A percentile compares a stretch with the other conserved stretches of the same genome.
Conservation (phyloP, 331 rosid genomes). For the Acacia pycnantha region DNA sequence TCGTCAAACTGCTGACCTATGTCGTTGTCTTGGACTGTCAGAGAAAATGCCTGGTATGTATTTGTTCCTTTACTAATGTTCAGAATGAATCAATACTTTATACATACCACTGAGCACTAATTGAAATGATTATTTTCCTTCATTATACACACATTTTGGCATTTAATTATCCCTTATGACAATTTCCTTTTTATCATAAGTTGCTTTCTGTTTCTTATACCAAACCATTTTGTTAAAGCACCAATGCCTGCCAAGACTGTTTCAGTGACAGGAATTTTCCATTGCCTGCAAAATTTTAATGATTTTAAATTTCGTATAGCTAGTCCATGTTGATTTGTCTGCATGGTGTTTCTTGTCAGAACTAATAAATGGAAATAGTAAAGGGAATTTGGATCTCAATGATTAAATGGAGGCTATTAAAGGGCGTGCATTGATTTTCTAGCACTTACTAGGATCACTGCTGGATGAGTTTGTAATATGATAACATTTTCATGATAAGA, state of each 20-base stretch:
- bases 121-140: neutral
- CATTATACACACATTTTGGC: neutral
- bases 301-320: neutral
- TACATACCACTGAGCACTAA: neutral
- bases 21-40: conserved; percentile 90
- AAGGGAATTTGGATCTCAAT: neutral
- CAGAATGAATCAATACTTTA: conserved; percentile 10
- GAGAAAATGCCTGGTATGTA: conserved; percentile 95
- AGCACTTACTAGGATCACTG: neutral
- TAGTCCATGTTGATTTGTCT: too few species aligned
- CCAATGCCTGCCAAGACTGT: neutral
- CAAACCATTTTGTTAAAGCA: neutral
- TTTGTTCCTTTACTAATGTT: conserved; percentile 12
- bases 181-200: neutral
- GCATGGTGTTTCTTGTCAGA: neutral
- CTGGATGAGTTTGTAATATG: neutral
- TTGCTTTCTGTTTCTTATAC: neutral
- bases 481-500: neutral
- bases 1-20: conserved; percentile 94
- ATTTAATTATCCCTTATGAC: neutral
- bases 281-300: neutral
- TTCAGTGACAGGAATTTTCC: neutral
- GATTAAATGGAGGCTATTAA: neutral
- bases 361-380: neutral
- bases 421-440: conserved; percentile 10